Base-by-base conservation (phyloP, 1,284 basidiomycete genomes). In the Wallemia hederae region DNA sequence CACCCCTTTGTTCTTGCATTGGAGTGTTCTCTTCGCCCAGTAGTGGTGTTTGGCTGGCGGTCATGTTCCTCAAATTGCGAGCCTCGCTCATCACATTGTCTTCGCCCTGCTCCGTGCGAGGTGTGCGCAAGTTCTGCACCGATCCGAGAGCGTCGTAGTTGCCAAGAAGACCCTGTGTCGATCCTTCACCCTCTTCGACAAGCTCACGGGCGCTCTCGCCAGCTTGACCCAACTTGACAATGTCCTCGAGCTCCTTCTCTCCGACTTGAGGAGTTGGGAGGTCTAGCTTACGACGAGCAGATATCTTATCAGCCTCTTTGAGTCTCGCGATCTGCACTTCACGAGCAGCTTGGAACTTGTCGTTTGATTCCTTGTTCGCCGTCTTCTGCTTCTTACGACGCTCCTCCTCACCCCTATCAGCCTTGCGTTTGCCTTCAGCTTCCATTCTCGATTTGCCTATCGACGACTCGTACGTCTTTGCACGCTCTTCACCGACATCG, bases 1-100 rank as follows among this genome's bases (percentile, higher is more conserved):
- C 85, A 1, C 65, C 64, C 24, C 17, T 7, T 22, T 80, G 81
- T n/a, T 75, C 73, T 68, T 88, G 89, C 63, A 96, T 69, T 1
- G 89, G 89, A 0, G 88, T 92, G 70, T 98, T 98, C 71, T 94
- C 91, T 61, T 97, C 89, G 14, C 94, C 94, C 5, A 98, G 78
- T 1, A 99, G 74, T 19, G 94, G 94, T 0, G 94, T 99, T 72
- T 98, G 92, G 7, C 80, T 78, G 59, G 82, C 81, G 2, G 81
- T 82, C 83, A 97, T 86, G 66, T 89, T 89, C 24, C 90, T 83
- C 28, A 98, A 73, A 71, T 97, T 96, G 33, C 90, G 80, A 9
- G 92, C 94, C 71, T 99, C 92, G 62, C 83, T 79, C 78, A 98
- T 79, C 59, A 99, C 79, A 66, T 82, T 90, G 70, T 96, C 90